Evolutionary conservation across 1,284 basidiomycete genomes (phyloP), one percentile per base, ranked within the genome.

Genomic region (Cystobasidiaceae sp.): DNA sequence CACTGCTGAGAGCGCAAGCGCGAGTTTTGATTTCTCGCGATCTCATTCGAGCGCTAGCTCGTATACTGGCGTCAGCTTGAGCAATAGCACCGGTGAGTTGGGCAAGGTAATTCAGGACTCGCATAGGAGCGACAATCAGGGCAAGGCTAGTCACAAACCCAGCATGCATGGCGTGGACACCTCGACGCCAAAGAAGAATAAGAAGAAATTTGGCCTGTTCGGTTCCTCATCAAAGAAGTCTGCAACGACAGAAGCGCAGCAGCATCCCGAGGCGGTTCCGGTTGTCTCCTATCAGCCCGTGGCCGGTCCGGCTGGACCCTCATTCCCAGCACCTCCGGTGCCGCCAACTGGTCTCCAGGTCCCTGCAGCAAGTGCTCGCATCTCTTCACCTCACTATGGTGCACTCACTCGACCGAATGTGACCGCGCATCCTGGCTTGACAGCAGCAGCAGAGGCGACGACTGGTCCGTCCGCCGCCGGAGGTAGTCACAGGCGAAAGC

Each of bases 401-500:
- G 17, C n/a, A 11, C 30, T 9, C 11, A n/a, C n/a, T 19, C 19
- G 30, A 49, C 56, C 56, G 32, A 19, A 27, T 45, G 28, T 44
- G 33, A 51, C 7, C 9, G 34, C 25, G 19, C n/a, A n/a, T n/a
- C 33, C 43, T 25, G 32, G 28, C 11, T 39, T 13, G 17, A 17
- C 45, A 49, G 43, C 56, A 33, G 28, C 30, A 27, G 28, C 56
- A 37, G 43, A 19, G 21, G 33, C 54, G 23, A 28, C 41, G 4
- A 23, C 34, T 19, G 25, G 15, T 19, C 39, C 21, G 19, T 3
- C 41, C n/a, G 6, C 50, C 23, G 50, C 33, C 15, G 39, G 30
- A 59, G n/a, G 11, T n/a, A 32, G 30, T 46, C 56, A 59, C 23
- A 49, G 44, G 23, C 56, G 56, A 5, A 59, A 59, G 34, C 56